These are phyloP conservation scores for Hygrocybe coccinea DNA, from an alignment of 768 basidiomycete species.

Conservation along the genomic window DNA sequence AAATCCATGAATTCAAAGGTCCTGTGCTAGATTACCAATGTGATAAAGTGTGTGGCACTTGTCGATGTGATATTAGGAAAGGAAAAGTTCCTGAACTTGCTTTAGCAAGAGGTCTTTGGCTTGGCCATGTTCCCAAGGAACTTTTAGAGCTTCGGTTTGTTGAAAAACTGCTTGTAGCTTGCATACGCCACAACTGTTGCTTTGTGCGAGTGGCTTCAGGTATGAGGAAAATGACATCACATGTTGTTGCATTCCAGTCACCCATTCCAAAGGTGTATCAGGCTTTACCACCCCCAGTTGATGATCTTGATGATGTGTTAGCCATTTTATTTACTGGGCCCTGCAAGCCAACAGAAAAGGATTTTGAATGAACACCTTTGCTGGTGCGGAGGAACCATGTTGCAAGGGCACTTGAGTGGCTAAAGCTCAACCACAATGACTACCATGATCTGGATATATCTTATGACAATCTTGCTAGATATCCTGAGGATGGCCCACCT, in stretches of 20 bases:
- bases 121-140: conserved; percentile 27
- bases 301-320: conserved; percentile 30
- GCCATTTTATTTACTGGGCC: conserved; percentile 32
- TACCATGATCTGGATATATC: conserved; percentile 30
- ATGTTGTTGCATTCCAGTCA: conserved; percentile 22
- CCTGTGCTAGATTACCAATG: conserved; percentile 14
- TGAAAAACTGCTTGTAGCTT: conserved; percentile 25
- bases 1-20: conserved; percentile 10
- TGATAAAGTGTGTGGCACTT: conserved; percentile 9
- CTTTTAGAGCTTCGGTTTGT: conserved; percentile 21
- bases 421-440: conserved; percentile 30
- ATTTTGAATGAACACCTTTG: conserved; percentile 26
- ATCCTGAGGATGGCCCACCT: conserved; percentile 12
- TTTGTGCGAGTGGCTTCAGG: conserved; percentile 24
- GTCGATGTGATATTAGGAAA: not conserved
- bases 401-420: conserved; percentile 28
- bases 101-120: conserved; percentile 30
- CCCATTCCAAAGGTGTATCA: conserved; percentile 30
- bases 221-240: conserved; percentile 7
- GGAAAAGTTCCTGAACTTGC: conserved; percentile 9
- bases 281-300: conserved; percentile 26
- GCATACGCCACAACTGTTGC: conserved; percentile 24
- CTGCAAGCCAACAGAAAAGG: conserved; percentile 19
- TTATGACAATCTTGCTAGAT: conserved; percentile 16
- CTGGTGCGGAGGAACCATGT: conserved; percentile 26